These are phyloP conservation scores for Suillus placidus DNA, from an alignment of 768 basidiomycete species.

Conservation along the genomic window DNA sequence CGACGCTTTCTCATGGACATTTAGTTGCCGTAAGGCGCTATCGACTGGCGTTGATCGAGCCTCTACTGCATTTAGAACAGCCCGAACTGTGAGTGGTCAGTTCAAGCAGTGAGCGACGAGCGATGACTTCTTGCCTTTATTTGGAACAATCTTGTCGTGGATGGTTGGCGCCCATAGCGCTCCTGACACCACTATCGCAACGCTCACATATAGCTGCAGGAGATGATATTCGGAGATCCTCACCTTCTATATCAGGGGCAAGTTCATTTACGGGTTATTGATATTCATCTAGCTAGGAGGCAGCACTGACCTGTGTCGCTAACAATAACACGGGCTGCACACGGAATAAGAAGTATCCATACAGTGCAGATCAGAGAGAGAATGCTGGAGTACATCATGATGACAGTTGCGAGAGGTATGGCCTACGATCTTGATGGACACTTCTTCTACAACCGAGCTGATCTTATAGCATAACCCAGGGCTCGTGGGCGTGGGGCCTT, in stretches of 20 bases:
- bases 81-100: conserved; percentile 2
- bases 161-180: neutral
- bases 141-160: neutral
- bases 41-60: neutral
- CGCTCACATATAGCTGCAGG: neutral
- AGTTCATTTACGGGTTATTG: neutral
- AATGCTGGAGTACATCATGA: neutral
- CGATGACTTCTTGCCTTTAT: neutral
- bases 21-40: neutral
- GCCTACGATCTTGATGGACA: neutral
- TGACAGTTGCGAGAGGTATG: neutral
- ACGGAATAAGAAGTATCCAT: neutral
- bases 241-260: conserved; percentile 5
- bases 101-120: neutral
- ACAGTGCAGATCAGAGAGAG: neutral
- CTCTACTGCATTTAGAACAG: neutral
- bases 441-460: neutral
- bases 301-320: conserved; percentile 4
- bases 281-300: neutral
- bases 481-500: neutral
- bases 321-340: neutral
- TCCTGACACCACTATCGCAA: neutral
- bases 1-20: neutral
- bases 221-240: neutral
- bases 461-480: conserved; percentile 2